Evolutionary conservation across 352 stramenopile genomes (phyloP).

Genomic region (Aphanomyces stellatus): DNA sequence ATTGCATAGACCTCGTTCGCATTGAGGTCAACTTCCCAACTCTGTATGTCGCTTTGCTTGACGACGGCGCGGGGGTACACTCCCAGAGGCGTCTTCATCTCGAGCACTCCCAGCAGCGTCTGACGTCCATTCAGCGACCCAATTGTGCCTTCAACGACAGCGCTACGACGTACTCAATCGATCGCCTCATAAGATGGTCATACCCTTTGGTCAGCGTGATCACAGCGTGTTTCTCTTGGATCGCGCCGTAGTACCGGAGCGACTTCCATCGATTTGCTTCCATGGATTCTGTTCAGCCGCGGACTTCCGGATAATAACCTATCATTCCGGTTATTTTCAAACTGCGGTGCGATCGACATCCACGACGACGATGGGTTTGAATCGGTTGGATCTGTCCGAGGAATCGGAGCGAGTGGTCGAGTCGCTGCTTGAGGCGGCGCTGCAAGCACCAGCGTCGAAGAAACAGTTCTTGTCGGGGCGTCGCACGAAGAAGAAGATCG

Average conservation of each 20-base stretch:
- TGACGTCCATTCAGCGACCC: constrained; percentile 43
- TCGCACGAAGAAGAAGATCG: constrained; percentile 18
- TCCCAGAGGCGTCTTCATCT: constrained; percentile 54
- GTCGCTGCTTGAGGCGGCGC: neutral
- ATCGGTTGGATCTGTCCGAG: constrained; percentile 1
- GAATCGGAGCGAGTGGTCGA: neutral
- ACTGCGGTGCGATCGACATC: neutral
- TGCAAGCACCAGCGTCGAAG: neutral
- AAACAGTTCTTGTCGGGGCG: constrained; percentile 10
- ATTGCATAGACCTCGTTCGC: neutral
- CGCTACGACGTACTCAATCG: neutral
- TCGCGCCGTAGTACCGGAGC: constrained; percentile 11
- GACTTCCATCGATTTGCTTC: neutral
- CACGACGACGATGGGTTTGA: neutral
- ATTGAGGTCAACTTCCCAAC: constrained; percentile 28
- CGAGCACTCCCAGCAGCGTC: constrained; percentile 45
- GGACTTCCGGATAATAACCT: neutral
- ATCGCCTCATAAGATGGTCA: neutral
- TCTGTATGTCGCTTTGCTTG: constrained; percentile 39
- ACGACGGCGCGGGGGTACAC: constrained; percentile 53
- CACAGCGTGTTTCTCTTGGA: neutral
- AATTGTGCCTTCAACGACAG: constrained; percentile 2
- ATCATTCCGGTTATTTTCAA: neutral
- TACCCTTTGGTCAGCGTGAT: constrained; percentile 1
- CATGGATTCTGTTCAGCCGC: neutral